phyloP scores from a whole-genome alignment of 805 yeast species.

The Candida hungchunana region DNA sequence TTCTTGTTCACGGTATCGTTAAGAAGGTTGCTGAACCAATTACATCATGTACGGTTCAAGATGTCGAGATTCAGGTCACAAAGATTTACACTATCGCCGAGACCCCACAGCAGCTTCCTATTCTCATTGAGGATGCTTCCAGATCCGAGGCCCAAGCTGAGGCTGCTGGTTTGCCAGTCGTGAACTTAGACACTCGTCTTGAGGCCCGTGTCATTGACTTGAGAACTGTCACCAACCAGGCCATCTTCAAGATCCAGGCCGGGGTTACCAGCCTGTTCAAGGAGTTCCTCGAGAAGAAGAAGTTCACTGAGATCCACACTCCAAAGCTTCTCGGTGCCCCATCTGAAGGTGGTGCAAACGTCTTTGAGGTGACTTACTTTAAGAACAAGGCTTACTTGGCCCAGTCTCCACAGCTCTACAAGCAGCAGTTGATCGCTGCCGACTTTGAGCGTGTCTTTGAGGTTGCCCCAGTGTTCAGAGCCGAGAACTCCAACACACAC shows the following conservation, averaged over 20 bases:
- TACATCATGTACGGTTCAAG: constrained; percentile 88
- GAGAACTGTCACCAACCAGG: constrained; percentile 96
- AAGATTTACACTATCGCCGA: constrained; percentile 75
- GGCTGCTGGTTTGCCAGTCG: constrained; percentile 86
- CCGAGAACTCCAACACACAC: constrained; percentile 98
- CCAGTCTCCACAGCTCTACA: constrained; percentile 96
- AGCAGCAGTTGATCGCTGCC: constrained; percentile 96
- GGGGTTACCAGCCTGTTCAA: constrained; percentile 87
- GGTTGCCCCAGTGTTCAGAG: constrained; percentile 97
- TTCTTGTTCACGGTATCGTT: constrained; percentile 81
- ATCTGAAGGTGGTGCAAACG: constrained; percentile 97
- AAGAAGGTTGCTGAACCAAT: constrained; percentile 81
- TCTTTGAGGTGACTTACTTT: constrained; percentile 90
- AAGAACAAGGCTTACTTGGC: constrained; percentile 91
- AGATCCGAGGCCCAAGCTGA: constrained; percentile 94
- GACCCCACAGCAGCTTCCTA: constrained; percentile 90
- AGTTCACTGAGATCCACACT: constrained; percentile 89
- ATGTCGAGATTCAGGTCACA: constrained; percentile 75
- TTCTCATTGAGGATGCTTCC: constrained; percentile 93
- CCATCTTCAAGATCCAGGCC: constrained; percentile 89
- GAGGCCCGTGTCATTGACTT: constrained; percentile 94
- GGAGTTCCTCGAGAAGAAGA: constrained; percentile 66
- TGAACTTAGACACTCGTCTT: constrained; percentile 92
- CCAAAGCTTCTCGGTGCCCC: constrained; percentile 95
- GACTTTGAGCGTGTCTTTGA: constrained; percentile 97